Evolutionary conservation across 805 yeast species (phyloP).

Genomic region (Starmerella potacharoeniae): DNA sequence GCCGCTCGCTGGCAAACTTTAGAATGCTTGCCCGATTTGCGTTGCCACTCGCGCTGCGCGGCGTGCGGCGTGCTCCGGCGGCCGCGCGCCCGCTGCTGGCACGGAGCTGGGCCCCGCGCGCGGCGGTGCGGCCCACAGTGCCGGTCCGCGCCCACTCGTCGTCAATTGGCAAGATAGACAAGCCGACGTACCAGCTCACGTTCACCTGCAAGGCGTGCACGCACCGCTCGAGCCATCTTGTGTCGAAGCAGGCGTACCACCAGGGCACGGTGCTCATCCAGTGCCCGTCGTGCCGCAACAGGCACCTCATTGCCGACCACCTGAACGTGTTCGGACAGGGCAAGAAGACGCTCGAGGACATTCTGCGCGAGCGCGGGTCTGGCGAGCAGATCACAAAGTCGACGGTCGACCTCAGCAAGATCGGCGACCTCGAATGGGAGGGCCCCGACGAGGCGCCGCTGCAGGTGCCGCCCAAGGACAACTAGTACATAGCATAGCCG

Average conservation of each 20-base stretch:
- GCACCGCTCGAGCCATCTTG: slow-evolving; percentile 74
- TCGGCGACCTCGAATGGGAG: slow-evolving; percentile 27
- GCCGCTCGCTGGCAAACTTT: neutral
- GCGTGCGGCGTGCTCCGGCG: neutral
- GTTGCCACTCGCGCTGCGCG: neutral
- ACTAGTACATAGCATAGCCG: too few species aligned
- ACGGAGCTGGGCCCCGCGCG: neutral
- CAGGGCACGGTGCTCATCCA: slow-evolving; percentile 78
- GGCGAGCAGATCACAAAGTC: slow-evolving; percentile 63
- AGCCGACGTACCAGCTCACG: slow-evolving; percentile 74
- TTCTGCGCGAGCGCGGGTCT: slow-evolving; percentile 44
- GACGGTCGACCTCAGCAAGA: slow-evolving; percentile 43
- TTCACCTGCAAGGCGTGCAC: slow-evolving; percentile 86
- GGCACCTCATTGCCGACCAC: slow-evolving; percentile 88
- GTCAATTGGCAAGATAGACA: slow-evolving; percentile 40
- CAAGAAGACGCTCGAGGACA: slow-evolving; percentile 66
- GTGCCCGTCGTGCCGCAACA: slow-evolving; percentile 80
- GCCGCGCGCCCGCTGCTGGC: neutral
- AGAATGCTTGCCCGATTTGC: neutral
- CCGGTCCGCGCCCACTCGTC: slow-evolving; percentile 3
- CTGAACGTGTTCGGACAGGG: slow-evolving; percentile 72
- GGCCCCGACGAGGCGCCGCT: slow-evolving; percentile 18
- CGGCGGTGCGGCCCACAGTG: neutral
- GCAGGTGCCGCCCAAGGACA: slow-evolving; percentile 1
- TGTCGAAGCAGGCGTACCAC: slow-evolving; percentile 84